Percentiles rank a stretch among this genome's conserved stretches.
These are phyloP conservation scores for Lupinus albus DNA, from an alignment of 306 rosid species.

Conservation along the genomic window DNA sequence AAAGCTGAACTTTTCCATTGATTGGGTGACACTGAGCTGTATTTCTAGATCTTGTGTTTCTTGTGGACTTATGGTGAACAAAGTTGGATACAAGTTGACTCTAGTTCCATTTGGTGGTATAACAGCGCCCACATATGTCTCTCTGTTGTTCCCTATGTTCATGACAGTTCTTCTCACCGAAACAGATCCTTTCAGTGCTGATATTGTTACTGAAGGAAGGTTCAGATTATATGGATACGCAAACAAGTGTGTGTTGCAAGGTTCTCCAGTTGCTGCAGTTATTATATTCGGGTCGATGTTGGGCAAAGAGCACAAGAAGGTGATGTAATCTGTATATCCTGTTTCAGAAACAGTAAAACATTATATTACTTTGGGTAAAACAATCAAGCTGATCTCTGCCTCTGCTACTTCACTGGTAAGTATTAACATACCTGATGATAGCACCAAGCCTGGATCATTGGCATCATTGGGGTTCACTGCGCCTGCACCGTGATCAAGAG, in stretches of 20 bases:
- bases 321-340: conserved; percentile 67
- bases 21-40: conserved; percentile 55
- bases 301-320: conserved; percentile 85
- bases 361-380: conserved; percentile 1
- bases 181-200: conserved; percentile 56
- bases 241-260: conserved; percentile 53
- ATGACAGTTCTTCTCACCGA: conserved; percentile 55
- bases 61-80: conserved; percentile 67
- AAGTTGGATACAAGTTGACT: conserved; percentile 55
- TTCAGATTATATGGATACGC: conserved; percentile 71
- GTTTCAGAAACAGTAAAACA: conserved; percentile 35
- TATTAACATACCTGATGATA: conserved; percentile 57
- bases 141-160: conserved; percentile 64
- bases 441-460: conserved; percentile 73
- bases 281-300: conserved; percentile 44
- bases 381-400: conserved; percentile 1
- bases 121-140: conserved; percentile 64
- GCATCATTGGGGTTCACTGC: conserved; percentile 63
- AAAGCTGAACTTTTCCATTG: conserved; percentile 60
- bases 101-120: conserved; percentile 75
- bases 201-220: conserved; percentile 79
- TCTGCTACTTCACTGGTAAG: conserved; percentile 1
- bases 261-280: conserved; percentile 55
- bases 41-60: conserved; percentile 58
- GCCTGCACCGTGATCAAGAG: conserved; percentile 81